A percentile compares a stretch with the other conserved stretches of the same genome.
These are phyloP conservation scores for Usnea hakonensis DNA, from an alignment of 495 filamentous ascomycete genomes.

Conservation along the genomic window DNA sequence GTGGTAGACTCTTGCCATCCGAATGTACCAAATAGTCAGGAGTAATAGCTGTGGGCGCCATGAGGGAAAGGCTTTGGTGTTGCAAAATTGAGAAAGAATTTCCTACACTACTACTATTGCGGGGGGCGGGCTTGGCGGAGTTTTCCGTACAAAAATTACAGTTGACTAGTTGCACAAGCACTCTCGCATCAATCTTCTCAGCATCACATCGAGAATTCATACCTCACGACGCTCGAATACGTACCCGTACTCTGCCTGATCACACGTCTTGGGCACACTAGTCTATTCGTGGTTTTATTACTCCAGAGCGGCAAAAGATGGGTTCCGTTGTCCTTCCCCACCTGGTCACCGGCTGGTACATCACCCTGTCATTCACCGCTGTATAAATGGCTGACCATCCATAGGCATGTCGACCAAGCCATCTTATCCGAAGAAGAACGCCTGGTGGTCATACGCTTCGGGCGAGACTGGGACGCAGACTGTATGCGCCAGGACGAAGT, in stretches of 20 bases:
- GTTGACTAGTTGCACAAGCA: too few species aligned
- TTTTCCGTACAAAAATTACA: too few species aligned
- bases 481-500: conserved; percentile 93
- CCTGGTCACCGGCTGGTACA: conserved; percentile 88
- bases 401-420: conserved; percentile 20
- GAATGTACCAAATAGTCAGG: neutral
- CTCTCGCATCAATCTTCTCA: too few species aligned
- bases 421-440: conserved; percentile 71
- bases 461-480: conserved; percentile 67
- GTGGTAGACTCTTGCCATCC: neutral
- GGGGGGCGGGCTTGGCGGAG: neutral
- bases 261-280: neutral
- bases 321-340: conserved; percentile 92
- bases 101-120: neutral
- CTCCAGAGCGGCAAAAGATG: conserved; percentile 38
- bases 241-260: neutral
- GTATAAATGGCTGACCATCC: neutral
- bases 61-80: neutral
- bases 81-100: neutral
- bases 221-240: conserved; percentile 11
- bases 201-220: neutral
- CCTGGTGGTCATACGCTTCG: conserved; percentile 91
- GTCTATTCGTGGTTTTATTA: neutral
- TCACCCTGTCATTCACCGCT: conserved; percentile 82
- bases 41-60: conserved; percentile 6